Evolutionary conservation across 1,284 basidiomycete species (phyloP).

Genomic region (Cryptococcus sp.): DNA sequence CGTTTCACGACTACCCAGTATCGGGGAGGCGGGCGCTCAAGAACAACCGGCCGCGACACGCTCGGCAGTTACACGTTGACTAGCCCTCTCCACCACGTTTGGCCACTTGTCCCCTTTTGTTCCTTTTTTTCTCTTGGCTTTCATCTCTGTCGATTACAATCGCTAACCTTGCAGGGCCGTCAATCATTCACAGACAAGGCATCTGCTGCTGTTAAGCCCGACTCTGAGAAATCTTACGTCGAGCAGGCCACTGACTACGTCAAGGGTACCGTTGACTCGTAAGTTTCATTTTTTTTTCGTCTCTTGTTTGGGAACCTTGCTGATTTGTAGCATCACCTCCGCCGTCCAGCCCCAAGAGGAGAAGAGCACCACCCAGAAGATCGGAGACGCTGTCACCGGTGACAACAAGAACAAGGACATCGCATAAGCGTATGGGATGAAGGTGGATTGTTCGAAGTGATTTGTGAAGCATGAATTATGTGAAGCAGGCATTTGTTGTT

Average conservation of each 20-base stretch:
- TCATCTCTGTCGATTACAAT: too few species aligned
- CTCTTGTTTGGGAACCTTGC: too few species aligned
- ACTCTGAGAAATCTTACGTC: constrained; percentile 44
- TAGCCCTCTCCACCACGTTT: too few species aligned
- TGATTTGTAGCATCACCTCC: constrained; percentile 27
- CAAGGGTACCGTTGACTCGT: constrained; percentile 38
- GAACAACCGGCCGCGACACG: too few species aligned
- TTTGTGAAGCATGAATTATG: too few species aligned
- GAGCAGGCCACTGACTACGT: constrained; percentile 42
- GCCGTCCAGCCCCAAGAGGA: constrained; percentile 37
- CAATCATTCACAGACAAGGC: constrained; percentile 44
- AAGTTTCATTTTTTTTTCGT: constrained; percentile 5
- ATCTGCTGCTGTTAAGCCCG: constrained; percentile 39
- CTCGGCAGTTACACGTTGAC: too few species aligned
- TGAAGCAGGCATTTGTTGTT: too few species aligned
- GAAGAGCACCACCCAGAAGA: constrained; percentile 45
- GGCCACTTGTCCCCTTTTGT: too few species aligned
- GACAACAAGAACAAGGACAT: constrained; percentile 34
- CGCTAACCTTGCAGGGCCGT: constrained; percentile 24
- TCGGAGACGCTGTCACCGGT: constrained; percentile 39
- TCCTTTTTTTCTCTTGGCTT: too few species aligned
- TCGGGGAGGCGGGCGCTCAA: too few species aligned
- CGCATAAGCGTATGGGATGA: constrained; percentile 23
- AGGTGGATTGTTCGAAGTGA: too few species aligned
- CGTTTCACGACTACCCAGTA: too few species aligned